These are phyloP conservation scores for Pseudohalonectria lignicola DNA, from an alignment of 2,329 filamentous ascomycete genomes.

Conservation along the genomic window DNA sequence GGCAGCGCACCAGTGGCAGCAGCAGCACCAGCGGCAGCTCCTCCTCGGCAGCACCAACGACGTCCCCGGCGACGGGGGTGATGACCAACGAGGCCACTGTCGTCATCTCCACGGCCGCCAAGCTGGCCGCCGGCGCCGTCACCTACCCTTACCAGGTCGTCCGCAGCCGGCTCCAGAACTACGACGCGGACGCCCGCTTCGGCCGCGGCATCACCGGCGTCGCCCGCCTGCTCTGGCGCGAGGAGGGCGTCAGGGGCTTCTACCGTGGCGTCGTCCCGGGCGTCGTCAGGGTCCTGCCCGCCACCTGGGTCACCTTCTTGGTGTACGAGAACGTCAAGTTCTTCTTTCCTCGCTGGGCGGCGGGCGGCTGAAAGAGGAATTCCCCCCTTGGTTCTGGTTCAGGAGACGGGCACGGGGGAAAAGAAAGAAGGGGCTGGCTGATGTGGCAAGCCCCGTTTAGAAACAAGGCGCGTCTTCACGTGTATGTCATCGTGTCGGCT, in stretches of 20 bases:
- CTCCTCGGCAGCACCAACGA: neutral
- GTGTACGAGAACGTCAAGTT: slow-evolving; percentile 91
- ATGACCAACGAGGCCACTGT: slow-evolving; percentile 68
- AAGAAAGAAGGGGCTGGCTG: no score
- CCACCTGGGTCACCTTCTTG: slow-evolving; percentile 92
- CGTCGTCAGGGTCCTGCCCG: slow-evolving; percentile 81
- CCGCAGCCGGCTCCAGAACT: slow-evolving; percentile 78
- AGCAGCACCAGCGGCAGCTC: neutral
- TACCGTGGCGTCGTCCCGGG: slow-evolving; percentile 88
- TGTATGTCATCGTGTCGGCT: no score
- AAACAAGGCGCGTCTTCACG: no score
- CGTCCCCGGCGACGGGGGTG: slow-evolving; percentile 14
- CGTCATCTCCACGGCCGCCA: slow-evolving; percentile 68
- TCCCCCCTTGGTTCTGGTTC: no score
- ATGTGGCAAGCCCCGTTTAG: no score
- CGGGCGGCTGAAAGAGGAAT: no score
- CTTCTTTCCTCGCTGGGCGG: slow-evolving; percentile 42
- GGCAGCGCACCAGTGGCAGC: neutral
- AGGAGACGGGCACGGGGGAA: no score
- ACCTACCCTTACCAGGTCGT: slow-evolving; percentile 96
- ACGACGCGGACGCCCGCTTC: slow-evolving; percentile 67
- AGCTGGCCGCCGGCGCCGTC: slow-evolving; percentile 77
- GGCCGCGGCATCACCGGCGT: slow-evolving; percentile 62
- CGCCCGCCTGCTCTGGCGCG: slow-evolving; percentile 59
- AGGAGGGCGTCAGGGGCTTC: slow-evolving; percentile 74